phyloP scores from a whole-genome alignment of 2,329 filamentous ascomycete species.

The Nemania sp. region DNA sequence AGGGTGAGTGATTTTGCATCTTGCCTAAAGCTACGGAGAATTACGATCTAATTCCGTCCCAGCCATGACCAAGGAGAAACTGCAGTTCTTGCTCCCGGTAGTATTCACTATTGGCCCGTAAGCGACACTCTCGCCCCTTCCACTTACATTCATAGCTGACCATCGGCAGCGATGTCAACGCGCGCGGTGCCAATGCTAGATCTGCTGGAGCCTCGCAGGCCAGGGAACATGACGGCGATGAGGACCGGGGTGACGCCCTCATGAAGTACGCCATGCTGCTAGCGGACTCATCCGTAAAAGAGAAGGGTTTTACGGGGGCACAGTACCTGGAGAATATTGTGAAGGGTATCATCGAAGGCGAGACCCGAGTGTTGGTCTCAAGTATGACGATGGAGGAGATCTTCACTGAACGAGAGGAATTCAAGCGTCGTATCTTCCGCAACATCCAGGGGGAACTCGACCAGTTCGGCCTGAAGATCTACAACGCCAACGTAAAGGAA shows the following conservation, averaged over 20 bases:
- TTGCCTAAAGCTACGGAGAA: background rate
- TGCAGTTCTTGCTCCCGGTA: slow-evolving; percentile 79
- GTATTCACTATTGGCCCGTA: slow-evolving; percentile 82
- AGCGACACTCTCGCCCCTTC: slow-evolving; percentile 6
- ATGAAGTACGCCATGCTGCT: slow-evolving; percentile 83
- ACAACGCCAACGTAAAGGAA: slow-evolving; percentile 80
- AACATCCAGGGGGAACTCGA: slow-evolving; percentile 80
- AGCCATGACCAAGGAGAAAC: slow-evolving; percentile 88
- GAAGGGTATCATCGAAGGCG: slow-evolving; percentile 88
- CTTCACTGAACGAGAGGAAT: slow-evolving; percentile 74
- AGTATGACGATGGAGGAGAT: slow-evolving; percentile 95
- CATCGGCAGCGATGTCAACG: slow-evolving; percentile 59
- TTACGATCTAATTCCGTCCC: slow-evolving; percentile 4
- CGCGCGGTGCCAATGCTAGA: slow-evolving; percentile 51
- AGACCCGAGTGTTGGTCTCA: slow-evolving; percentile 80
- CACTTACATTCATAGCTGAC: slow-evolving; percentile 1
- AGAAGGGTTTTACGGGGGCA: slow-evolving; percentile 43
- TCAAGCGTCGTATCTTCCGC: slow-evolving; percentile 74
- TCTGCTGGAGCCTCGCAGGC: background rate
- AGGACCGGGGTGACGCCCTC: slow-evolving; percentile 64
- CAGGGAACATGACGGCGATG: slow-evolving; percentile 37
- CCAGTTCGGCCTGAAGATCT: slow-evolving; percentile 78
- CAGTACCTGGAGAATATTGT: slow-evolving; percentile 80
- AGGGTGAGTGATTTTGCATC: slow-evolving; percentile 43
- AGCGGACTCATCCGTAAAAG: slow-evolving; percentile 58